A percentile compares a stretch with the other conserved stretches of the same genome.
Conservation (phyloP, 495 filamentous ascomycete genomes). For the Penicillium arizonense region DNA sequence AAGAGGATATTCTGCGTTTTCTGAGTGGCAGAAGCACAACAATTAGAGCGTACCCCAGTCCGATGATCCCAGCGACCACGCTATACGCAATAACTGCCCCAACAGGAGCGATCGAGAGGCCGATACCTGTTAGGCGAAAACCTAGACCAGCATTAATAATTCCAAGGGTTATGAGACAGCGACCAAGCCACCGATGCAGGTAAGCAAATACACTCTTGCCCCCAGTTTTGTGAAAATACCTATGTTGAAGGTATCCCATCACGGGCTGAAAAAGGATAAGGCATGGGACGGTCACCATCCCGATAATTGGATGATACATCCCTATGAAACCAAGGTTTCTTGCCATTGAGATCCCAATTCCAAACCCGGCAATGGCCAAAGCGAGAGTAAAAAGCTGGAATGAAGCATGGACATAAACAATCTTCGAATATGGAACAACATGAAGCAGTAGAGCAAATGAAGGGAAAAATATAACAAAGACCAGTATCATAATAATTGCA, state of each 20-base stretch:
- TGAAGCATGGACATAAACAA: slow-evolving; percentile 48
- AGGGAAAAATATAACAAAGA: slow-evolving; percentile 49
- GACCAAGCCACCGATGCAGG: slow-evolving; percentile 69
- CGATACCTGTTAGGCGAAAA: slow-evolving; percentile 21
- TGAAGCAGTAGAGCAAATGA: slow-evolving; percentile 45
- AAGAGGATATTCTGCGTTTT: too few relatives aligned
- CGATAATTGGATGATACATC: slow-evolving; percentile 49
- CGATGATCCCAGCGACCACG: too few relatives aligned
- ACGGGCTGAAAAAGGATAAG: slow-evolving; percentile 62
- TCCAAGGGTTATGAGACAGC: slow-evolving; percentile 57
- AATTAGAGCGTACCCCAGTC: too few relatives aligned
- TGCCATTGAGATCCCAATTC: slow-evolving; percentile 55
- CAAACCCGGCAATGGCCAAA: slow-evolving; percentile 60
- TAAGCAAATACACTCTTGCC: slow-evolving; percentile 54
- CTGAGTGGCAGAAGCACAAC: too few relatives aligned
- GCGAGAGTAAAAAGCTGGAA: slow-evolving; percentile 58
- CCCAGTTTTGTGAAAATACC: slow-evolving; percentile 39
- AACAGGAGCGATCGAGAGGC: too few relatives aligned
- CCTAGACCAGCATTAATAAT: slow-evolving; percentile 72
- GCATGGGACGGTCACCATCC: slow-evolving; percentile 52
- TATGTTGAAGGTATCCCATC: slow-evolving; percentile 64
- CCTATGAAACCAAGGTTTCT: slow-evolving; percentile 7
- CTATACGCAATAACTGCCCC: too few relatives aligned
- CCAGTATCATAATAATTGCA: slow-evolving; percentile 40
- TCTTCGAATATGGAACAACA: slow-evolving; percentile 31